Conservation (phyloP, 2,329 filamentous ascomycete species). For the Corinectria fuckeliana region DNA sequence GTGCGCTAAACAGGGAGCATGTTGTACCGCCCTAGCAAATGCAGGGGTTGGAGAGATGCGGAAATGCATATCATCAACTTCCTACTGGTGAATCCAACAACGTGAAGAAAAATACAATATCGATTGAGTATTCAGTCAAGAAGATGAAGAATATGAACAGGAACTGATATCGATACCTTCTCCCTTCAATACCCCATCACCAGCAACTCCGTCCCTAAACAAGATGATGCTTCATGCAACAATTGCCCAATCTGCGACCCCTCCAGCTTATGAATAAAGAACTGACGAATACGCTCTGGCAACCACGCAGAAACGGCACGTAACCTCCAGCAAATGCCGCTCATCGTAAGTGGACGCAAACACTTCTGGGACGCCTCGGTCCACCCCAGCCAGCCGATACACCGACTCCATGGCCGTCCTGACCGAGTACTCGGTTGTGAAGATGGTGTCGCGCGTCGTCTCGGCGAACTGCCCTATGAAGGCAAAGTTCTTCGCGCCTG, state of each 20-base stretch:
- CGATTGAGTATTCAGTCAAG: no score
- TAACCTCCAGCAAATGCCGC: conserved; percentile 9
- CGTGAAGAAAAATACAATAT: no score
- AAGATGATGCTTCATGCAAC: conserved; percentile 20
- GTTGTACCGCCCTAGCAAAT: no score
- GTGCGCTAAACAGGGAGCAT: no score
- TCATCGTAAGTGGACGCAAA: conserved; percentile 22
- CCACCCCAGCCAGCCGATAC: conserved; percentile 23
- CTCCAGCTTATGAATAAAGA: conserved; percentile 8
- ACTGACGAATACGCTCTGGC: conserved; percentile 14
- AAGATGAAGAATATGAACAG: no score
- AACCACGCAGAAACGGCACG: conserved; percentile 14
- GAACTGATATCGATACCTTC: not conserved
- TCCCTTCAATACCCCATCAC: no score
- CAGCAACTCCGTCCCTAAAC: not conserved
- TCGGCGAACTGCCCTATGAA: conserved; percentile 24
- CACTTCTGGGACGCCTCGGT: conserved; percentile 20
- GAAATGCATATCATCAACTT: no score
- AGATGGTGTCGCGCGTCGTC: conserved; percentile 26
- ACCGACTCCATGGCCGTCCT: conserved; percentile 48
- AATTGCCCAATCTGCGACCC: conserved; percentile 20
- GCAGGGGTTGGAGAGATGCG: no score
- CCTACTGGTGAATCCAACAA: no score
- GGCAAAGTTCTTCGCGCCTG: conserved; percentile 17
- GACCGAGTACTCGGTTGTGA: conserved; percentile 44